Conservation (phyloP, 1,284 basidiomycete species). For the Bjerkandera adusta region DNA sequence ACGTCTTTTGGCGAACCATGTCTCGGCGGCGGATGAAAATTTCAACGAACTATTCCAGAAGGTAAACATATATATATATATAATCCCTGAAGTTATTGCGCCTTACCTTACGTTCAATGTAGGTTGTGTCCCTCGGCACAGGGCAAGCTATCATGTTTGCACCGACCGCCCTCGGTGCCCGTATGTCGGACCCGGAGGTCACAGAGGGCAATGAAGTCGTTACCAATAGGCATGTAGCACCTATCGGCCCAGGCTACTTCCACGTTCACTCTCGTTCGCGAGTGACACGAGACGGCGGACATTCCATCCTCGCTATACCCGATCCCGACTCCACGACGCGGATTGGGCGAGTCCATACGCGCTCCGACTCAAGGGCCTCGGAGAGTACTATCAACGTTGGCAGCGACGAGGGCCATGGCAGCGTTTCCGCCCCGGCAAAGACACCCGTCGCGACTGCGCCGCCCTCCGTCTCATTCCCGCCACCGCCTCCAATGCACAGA, state of each 20-base stretch:
- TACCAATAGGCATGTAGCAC: neutral
- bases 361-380: too few relatives aligned
- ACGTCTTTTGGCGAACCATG: conserved; percentile 5
- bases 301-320: neutral
- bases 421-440: too few relatives aligned
- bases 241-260: conserved; percentile 1
- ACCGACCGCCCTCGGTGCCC: conserved; percentile 6
- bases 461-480: too few relatives aligned
- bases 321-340: conserved; percentile 6
- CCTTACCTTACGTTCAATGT: neutral
- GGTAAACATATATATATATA: neutral
- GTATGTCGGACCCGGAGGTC: neutral
- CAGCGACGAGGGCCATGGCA: too few relatives aligned
- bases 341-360: neutral
- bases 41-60: conserved; percentile 11
- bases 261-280: conserved; percentile 3
- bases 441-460: too few relatives aligned
- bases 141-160: conserved; percentile 11
- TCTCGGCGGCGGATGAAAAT: conserved; percentile 5
- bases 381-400: too few relatives aligned
- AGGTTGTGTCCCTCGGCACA: conserved; percentile 8
- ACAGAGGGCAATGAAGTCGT: too few relatives aligned
- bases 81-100: neutral
- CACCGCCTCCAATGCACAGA: too few relatives aligned
- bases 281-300: conserved; percentile 5